Percentiles rank a stretch among this genome's conserved stretches.
Evolutionary conservation across 768 basidiomycete genomes (phyloP).

Genomic region (Pholiota conissans): DNA sequence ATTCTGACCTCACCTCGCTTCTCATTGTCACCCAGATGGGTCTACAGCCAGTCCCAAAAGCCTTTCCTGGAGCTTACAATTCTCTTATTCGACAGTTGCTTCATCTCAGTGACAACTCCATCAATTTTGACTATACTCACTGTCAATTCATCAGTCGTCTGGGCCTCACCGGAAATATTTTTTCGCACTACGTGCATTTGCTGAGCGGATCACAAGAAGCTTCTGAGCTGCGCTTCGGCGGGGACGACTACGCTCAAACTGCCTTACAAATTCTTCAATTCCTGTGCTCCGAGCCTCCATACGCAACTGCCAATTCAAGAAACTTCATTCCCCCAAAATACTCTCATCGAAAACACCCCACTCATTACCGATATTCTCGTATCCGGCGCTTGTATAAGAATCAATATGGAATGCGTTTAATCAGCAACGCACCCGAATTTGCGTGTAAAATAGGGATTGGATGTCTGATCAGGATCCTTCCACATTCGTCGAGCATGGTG

Average conservation of each 20-base stretch:
- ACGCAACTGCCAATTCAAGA: not conserved
- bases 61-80: too few species aligned
- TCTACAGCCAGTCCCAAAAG: too few species aligned
- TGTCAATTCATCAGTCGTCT: too few species aligned
- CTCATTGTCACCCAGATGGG: not conserved
- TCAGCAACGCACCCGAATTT: too few species aligned
- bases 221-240: not conserved
- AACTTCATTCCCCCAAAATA: too few species aligned
- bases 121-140: not conserved
- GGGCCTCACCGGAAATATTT: not conserved
- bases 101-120: not conserved
- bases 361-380: too few species aligned
- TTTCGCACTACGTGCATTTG: not conserved
- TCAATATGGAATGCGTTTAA: too few species aligned
- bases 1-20: not conserved
- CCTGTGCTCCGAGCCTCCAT: not conserved
- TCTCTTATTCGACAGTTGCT: too few species aligned
- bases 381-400: too few species aligned
- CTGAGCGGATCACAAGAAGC: not conserved
- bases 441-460: too few species aligned
- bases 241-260: not conserved
- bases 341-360: not conserved
- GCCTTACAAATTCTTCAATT: not conserved
- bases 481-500: too few species aligned
- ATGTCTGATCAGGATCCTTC: too few species aligned